Evolutionary conservation across 2,329 filamentous ascomycete genomes (phyloP).

Genomic region (Dactylellina drechsleri): DNA sequence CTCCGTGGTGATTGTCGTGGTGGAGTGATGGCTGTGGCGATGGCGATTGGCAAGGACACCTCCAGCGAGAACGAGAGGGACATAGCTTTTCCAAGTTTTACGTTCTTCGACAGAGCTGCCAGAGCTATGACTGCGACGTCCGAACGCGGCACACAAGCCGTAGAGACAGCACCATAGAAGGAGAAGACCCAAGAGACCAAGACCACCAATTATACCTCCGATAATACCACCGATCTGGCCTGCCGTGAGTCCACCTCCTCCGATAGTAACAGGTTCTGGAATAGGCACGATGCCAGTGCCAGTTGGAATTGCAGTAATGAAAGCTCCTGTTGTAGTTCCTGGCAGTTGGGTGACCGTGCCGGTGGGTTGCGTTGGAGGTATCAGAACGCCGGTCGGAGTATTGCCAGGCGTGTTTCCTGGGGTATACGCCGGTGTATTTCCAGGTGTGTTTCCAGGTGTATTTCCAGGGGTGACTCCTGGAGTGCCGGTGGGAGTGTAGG

Average conservation of each 20-base stretch:
- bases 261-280: constrained; percentile 41
- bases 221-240: constrained; percentile 55
- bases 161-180: constrained; percentile 54
- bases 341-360: constrained; percentile 23
- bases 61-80: constrained; percentile 45
- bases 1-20: constrained; percentile 43
- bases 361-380: constrained; percentile 44
- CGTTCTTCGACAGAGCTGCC: constrained; percentile 25
- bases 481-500: constrained; percentile 4
- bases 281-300: constrained; percentile 31
- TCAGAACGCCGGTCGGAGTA: constrained; percentile 25
- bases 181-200: constrained; percentile 48
- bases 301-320: constrained; percentile 49
- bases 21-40: constrained; percentile 44
- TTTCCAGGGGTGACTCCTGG: constrained; percentile 39
- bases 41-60: constrained; percentile 41
- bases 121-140: constrained; percentile 18
- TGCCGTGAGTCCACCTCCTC: constrained; percentile 42
- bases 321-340: constrained; percentile 46
- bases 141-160: constrained; percentile 39
- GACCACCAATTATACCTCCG: constrained; percentile 51
- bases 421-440: constrained; percentile 30
- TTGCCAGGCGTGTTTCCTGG: constrained; percentile 48
- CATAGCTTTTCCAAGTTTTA: constrained; percentile 44
- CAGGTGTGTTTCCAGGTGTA: constrained; percentile 36